Evolutionary conservation across 805 yeast genomes (phyloP), one percentile per base, ranked within the genome.

Genomic region (Saturnispora hagleri): DNA sequence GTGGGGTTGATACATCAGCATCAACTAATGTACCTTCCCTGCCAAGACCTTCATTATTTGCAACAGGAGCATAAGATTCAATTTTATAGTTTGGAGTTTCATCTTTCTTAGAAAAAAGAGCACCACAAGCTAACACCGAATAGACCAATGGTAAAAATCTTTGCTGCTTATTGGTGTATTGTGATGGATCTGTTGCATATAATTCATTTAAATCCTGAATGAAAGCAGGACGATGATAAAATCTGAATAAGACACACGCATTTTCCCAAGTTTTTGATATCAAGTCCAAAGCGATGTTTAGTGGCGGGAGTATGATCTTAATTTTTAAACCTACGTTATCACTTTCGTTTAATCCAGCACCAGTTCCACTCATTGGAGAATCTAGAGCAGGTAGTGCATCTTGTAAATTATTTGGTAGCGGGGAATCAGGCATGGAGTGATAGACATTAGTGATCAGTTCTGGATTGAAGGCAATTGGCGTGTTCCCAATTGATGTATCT

Each of bases 111-210:
- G 79, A 75, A 59, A 89, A 87, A 36, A 89, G 70, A 3, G 89
- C 86, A 15, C 97, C 97, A 56, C 89, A 87, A 0, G 96, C 96
- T 69, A 89, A 74, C n/a, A 88, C 86, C 1, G 93, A 80, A 67
- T 89, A 89, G 42, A 89, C 81, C 54, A 89, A 73, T 0, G 96
- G 95, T 49, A 87, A 68, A 55, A 88, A 84, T 58, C 80, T 77
- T 54, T 79, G 84, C 62, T 87, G 95, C 53, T 84, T 76, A 57
- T 83, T 82, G 2, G 87, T 80, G 64, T 82, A 84, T 53, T 78
- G 77, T 15, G 76, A 73, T 0, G 95, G 91, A 60, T 85, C 89
- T 9, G 86, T 75, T 43, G 82, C 84, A 66, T 88, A 89, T 27
- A 89, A 69, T 51, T 85, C 79, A 58, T 86, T 90, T 27, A 89